Conservation (phyloP, 1,284 basidiomycete genomes). For the Malassezia globosa region DNA sequence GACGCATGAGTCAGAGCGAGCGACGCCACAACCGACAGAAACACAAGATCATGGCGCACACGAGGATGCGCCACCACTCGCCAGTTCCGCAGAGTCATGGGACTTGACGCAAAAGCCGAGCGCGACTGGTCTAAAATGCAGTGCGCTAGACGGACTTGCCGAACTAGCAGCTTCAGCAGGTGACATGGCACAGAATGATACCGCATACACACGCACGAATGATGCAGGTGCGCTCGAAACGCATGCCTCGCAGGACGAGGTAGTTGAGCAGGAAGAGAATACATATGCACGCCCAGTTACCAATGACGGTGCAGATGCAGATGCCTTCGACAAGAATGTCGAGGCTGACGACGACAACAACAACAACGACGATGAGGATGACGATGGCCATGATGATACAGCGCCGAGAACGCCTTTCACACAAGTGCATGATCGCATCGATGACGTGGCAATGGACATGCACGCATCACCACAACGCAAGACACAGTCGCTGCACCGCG, state of each 20-base stretch:
- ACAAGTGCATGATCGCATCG: too few species aligned
- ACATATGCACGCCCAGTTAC: too few species aligned
- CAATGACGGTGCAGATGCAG: too few species aligned
- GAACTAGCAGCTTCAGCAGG: slow-evolving; percentile 25
- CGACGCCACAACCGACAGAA: neutral
- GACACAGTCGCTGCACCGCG: slow-evolving; percentile 4
- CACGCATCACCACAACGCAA: neutral
- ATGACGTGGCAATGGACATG: neutral
- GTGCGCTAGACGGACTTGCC: slow-evolving; percentile 32
- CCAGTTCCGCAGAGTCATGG: neutral
- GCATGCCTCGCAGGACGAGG: slow-evolving; percentile 23
- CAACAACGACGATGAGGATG: slow-evolving; percentile 22
- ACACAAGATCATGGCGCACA: neutral
- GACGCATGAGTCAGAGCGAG: neutral
- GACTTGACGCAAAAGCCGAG: neutral
- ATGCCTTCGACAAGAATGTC: too few species aligned
- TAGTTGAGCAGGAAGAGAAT: slow-evolving; percentile 12
- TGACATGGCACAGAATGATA: neutral
- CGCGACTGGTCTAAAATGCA: neutral
- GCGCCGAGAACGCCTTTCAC: neutral
- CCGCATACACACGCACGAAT: neutral
- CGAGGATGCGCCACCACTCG: neutral
- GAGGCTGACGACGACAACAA: slow-evolving; percentile 17
- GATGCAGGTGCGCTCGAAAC: slow-evolving; percentile 4
- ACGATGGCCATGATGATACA: slow-evolving; percentile 6